Percentiles rank a stretch among this genome's conserved stretches.
These are phyloP conservation scores for Oryza meyeriana DNA, from an alignment of 176 grass and related monocot species.

Conservation along the genomic window DNA sequence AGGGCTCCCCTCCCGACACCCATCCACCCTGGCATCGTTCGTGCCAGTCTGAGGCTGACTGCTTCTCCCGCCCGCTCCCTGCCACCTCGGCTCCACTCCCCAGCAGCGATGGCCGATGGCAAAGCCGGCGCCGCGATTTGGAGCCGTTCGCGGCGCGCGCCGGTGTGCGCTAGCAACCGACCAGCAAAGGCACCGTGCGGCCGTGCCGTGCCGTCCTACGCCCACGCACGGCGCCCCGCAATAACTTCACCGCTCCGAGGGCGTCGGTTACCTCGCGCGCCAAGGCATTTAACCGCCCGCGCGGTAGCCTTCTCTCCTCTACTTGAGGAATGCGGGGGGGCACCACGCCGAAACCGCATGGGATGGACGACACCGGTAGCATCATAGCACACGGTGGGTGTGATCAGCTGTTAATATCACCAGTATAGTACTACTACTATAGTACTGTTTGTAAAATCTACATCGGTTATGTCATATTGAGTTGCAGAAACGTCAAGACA, in stretches of 20 bases:
- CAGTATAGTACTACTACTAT: not conserved
- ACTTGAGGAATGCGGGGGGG: not conserved
- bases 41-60: not conserved
- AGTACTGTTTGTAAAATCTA: not conserved
- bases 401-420: conserved; percentile 14
- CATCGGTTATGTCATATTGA: not conserved
- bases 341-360: not conserved
- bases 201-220: not conserved
- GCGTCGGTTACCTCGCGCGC: not conserved
- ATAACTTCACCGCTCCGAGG: not conserved
- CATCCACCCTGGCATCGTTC: not conserved
- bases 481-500: conserved; percentile 9
- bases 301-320: no score
- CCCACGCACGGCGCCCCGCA: no score
- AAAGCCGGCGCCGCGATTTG: not conserved
- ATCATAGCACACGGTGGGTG: not conserved
- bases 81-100: conserved; percentile 26
- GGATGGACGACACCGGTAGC: not conserved
- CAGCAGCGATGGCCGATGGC: not conserved
- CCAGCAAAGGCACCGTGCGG: not conserved
- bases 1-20: not conserved
- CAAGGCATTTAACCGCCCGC: not conserved
- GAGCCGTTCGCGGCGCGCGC: not conserved
- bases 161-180: not conserved
- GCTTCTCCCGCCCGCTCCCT: not conserved